Evolutionary conservation across 2,329 filamentous ascomycete genomes (phyloP), one percentile per base, ranked within the genome.

Genomic region (Seiridium unicorne): DNA sequence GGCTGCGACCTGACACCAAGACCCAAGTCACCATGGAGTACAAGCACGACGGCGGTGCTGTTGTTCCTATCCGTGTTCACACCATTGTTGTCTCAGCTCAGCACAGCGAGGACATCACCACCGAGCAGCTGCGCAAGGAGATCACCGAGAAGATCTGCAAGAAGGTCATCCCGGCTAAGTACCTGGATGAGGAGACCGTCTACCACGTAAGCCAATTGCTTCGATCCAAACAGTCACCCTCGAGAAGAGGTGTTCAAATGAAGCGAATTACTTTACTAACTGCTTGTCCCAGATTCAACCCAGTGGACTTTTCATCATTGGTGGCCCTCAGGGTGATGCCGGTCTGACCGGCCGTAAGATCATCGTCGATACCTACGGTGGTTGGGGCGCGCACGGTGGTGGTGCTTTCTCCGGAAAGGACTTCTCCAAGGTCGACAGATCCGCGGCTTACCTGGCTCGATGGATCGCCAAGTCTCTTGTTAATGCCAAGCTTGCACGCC

Each of bases 401-500:
- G 95, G 95, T 90, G 95, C 95, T 79, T 99, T 99, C 91, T 98
- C 95, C 73, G 95, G 95, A 74, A 99, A 99, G 90, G 95, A 99
- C 80, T 99, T 97, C 89, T 97, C 93, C 87, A 99, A 99, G 88
- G 95, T 99, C 81, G 95, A 99, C 78, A 92, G 95, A 72, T 98
- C 95, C 58, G 95, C 95, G 68, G 95, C 95, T 74, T 99, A 99
- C 84, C 89, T 98, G 70, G 93, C 87, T 70, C 93, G 95, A 77
- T 99, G 95, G 95, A 93, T 99, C 78, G 95, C 95, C 82, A 99
- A 99, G 88, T 99, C 95, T 47, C 87, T 99, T 67, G 92, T 99
- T 70, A 81, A 88, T 72, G 91, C 94, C 71, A 89, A 90, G 72
- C 90, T 99, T 64, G 91, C 91, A 72, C 93, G 95, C 74, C 93